A percentile compares a stretch with the other conserved stretches of the same genome.
phyloP scores from a whole-genome alignment of 495 filamentous ascomycete species.

The Daldinia caldariorum region DNA sequence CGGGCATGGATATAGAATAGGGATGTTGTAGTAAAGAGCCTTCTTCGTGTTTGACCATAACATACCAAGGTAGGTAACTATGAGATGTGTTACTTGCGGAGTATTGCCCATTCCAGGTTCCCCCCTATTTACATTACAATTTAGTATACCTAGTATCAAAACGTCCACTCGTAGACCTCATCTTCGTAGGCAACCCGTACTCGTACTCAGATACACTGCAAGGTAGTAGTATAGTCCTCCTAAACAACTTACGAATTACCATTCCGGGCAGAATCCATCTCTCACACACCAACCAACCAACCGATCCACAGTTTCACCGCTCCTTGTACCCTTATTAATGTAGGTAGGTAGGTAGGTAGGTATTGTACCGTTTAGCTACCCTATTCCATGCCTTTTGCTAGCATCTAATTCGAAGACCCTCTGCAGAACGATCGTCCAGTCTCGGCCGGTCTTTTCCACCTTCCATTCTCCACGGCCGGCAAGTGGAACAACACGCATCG shows the following conservation, averaged over 20 bases:
- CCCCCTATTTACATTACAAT: slow-evolving; percentile 6
- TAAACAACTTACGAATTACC: slow-evolving; percentile 35
- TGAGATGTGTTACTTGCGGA: slow-evolving; percentile 5
- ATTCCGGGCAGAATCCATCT: slow-evolving; percentile 39
- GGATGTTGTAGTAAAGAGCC: not conserved
- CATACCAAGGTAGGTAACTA: no score
- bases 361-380: not conserved
- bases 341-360: no score
- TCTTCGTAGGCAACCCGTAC: not conserved
- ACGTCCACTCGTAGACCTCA: not conserved
- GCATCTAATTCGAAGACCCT: slow-evolving; percentile 34
- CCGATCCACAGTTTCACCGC: slow-evolving; percentile 45
- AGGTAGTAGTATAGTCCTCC: no score
- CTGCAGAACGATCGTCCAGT: slow-evolving; percentile 42
- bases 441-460: slow-evolving; percentile 43
- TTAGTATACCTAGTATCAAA: slow-evolving; percentile 1
- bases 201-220: slow-evolving; percentile 1
- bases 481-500: slow-evolving; percentile 25
- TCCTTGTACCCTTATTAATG: slow-evolving; percentile 26
- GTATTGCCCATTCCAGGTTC: slow-evolving; percentile 8
- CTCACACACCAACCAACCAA: slow-evolving; percentile 25
- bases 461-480: slow-evolving; percentile 31
- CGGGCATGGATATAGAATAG: no score
- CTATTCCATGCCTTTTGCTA: slow-evolving; percentile 16
- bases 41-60: not conserved